Base-by-base conservation (phyloP, 1,284 basidiomycete genomes). In the Polyporus tsugae region DNA sequence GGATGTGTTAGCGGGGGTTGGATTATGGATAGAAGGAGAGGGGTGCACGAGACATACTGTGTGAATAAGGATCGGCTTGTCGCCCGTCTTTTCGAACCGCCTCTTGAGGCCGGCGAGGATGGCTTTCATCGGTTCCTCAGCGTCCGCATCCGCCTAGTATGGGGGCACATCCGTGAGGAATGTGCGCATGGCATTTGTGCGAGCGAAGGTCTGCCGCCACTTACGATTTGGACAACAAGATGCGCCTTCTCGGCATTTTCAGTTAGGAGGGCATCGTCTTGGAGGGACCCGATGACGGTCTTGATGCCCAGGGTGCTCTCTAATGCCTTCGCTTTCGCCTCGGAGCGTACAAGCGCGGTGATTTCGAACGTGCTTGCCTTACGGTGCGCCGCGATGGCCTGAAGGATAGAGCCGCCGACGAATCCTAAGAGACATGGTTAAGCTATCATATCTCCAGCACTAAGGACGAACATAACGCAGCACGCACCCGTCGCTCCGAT, bases 71-170 rank as follows among this genome's bases (percentile, higher is more conserved):
- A 82, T 79, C 5, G 71, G 66, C 9, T 35, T 36, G 9, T 67
- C 65, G 6, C 69, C 69, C 1, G 60, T 65, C n/a, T 63, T 46
- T 6, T 64, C n/a, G 41, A 63, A 53, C 10, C 69, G 64, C 25
- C 46, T 59, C 64, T 70, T 74, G 25, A 71, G 41, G 19, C 73
- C 73, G 4, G 60, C 57, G 2, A 71, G 62, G 19, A 72, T 65
- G 2, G 71, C 73, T n/a, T 68, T 60, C 25, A 66, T 70, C 11
- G 70, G 61, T 33, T 58, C 55, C 1, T 69, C 25, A 62, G 82
- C 77, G 63, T 83, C 83, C n/a, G 75, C 76, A 66, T 83, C 79
- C 0, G 82, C 82, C 83, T 84, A 29, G 41, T 78, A 69, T n/a
- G 4, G 13, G 4, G 15, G 38, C 49, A 22, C 13, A 15, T 25